Evolutionary conservation across 768 basidiomycete genomes (phyloP), one percentile per base, ranked within the genome.

Genomic region (Megacollybia marginata): DNA sequence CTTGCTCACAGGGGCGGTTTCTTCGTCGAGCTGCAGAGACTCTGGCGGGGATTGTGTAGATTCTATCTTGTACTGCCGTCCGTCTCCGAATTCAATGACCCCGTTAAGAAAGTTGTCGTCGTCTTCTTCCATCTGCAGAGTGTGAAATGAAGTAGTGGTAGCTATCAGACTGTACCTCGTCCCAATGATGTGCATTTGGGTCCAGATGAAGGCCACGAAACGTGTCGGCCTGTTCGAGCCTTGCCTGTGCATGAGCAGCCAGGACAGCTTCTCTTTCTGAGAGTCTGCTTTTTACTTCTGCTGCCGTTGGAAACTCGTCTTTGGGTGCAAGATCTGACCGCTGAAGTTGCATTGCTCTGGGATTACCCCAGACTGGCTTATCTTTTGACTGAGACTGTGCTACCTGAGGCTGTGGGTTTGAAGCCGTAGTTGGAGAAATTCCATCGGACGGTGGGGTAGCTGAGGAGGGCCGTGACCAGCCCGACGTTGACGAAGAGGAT

Each of bases 171-270:
- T 19, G 18, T 54, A 97, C 94, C 78, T 96, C 93, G 57, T 97
- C 96, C 96, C 96, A 99, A 62, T 97, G 93, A 61, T 92, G 88
- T 3, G 88, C 83, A 58, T 94, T 94, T 45, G 93, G 90, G 66
- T 96, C 85, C 44, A 97, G 70, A 65, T 98, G 93, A 1, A 92
- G 84, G 0, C 94, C 94, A 35, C 93, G 79, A 68, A 99, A 99
- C 1, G 93, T 87, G 64, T 96, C 95, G 7, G 93, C 85, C 58
- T 91, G 88, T 61, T 92, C 86, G 48, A 82, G 67, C 38, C 85
- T 68, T 15, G 82, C 78, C 59, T 82, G 82, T 62, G 84, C 83
- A 57, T 76, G 76, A 8, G 74, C 63, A 12, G 72, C 68, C 40
- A 82, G 79, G n/a, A 77, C 73, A 1, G 74, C 66, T 38, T 78